These are phyloP conservation scores for Detonula confervacea DNA, from an alignment of 352 stramenopile species.

Conservation along the genomic window DNA sequence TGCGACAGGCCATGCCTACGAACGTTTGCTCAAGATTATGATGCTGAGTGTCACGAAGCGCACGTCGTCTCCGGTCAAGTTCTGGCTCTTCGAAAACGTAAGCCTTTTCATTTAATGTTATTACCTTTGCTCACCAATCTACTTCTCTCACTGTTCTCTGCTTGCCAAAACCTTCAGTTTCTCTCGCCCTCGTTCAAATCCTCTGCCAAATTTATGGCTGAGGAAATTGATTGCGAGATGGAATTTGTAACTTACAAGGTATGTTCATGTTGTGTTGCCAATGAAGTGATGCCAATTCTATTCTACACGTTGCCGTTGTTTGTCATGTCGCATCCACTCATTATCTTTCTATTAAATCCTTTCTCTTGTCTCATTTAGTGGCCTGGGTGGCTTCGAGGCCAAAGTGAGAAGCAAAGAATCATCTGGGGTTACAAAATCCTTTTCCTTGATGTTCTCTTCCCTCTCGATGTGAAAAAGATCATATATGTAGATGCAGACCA, in stretches of 20 bases:
- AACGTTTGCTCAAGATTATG: constrained; percentile 99
- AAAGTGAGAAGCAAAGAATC: constrained; percentile 99
- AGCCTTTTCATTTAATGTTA: constrained; percentile 22
- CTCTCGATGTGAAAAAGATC: constrained; percentile 98
- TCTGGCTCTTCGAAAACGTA: constrained; percentile 96
- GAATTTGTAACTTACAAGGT: constrained; percentile 99
- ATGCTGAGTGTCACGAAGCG: constrained; percentile 98
- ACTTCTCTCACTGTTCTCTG: constrained; percentile 8
- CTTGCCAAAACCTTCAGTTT: constrained; percentile 81
- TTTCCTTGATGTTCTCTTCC: constrained; percentile 99
- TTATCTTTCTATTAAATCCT: background rate
- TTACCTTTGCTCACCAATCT: background rate
- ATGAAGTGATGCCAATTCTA: no score
- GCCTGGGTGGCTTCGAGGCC: constrained; percentile 97
- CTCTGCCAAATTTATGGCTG: constrained; percentile 90
- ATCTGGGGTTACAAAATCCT: constrained; percentile 99
- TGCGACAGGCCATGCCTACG: constrained; percentile 97
- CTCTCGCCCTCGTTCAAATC: constrained; percentile 97
- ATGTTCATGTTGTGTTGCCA: constrained; percentile 80
- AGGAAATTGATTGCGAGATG: constrained; percentile 95
- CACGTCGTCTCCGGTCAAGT: constrained; percentile 97
- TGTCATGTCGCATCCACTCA: background rate
- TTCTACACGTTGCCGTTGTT: no score
- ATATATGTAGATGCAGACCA: constrained; percentile 99
- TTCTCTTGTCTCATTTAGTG: constrained; percentile 80